Conservation (phyloP, 1,284 basidiomycete genomes). For the Trichosporon coremiiforme region DNA sequence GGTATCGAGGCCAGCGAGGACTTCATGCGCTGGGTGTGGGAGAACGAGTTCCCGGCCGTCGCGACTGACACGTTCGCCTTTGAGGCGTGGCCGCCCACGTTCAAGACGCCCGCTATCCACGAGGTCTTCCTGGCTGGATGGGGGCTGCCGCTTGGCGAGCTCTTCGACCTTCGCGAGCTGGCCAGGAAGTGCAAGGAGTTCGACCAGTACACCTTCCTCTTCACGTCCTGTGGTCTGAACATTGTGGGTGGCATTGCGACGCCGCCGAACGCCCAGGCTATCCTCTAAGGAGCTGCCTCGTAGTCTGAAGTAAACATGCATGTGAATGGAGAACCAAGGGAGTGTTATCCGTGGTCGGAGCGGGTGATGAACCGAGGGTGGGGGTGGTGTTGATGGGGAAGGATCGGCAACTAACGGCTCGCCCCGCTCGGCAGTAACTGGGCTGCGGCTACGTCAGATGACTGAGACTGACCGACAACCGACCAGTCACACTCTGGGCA, state of each 20-base stretch:
- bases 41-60: constrained; percentile 58
- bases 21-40: constrained; percentile 55
- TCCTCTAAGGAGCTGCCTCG: constrained; percentile 35
- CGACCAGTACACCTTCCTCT: constrained; percentile 57
- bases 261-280: constrained; percentile 56
- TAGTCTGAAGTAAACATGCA: background rate
- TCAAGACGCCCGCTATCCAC: constrained; percentile 30
- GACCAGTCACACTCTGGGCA: background rate
- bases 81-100: constrained; percentile 38
- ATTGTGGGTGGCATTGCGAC: constrained; percentile 57
- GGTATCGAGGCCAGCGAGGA: constrained; percentile 48
- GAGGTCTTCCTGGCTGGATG: constrained; percentile 48
- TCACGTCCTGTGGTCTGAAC: constrained; percentile 53
- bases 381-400: background rate
- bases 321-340: background rate
- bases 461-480: background rate
- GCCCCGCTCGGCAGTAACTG: constrained; percentile 1
- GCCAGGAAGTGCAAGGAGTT: constrained; percentile 45
- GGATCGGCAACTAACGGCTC: constrained; percentile 17
- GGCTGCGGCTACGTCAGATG: background rate
- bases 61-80: constrained; percentile 52
- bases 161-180: constrained; percentile 57
- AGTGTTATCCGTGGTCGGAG: background rate
- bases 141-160: constrained; percentile 55
- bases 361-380: background rate